Evolutionary conservation across 306 rosid species (phyloP), one percentile per base, ranked within the genome.

Genomic region (Fagus crenata): DNA sequence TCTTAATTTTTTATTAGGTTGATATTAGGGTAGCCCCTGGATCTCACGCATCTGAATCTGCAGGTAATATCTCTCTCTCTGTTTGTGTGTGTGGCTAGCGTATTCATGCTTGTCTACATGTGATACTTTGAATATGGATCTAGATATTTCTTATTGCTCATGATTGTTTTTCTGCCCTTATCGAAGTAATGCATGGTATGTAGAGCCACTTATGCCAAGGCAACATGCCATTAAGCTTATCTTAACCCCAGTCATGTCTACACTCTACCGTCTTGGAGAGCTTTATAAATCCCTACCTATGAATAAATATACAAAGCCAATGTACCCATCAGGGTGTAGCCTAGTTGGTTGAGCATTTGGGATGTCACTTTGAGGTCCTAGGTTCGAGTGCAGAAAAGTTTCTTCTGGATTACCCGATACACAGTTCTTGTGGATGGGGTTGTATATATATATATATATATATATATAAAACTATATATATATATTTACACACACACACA

Each of bases 21-120:
- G 98, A 96, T 78, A 96, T 96, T 81, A 87, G 88, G 83, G 89
- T 96, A 70, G 99, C 96, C 40, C 99, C 97, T 36, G 96, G 99
- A 84, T 92, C 99, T 65, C 98, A 96, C 85, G 87, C 98, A 22
- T 91, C 97, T 49, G 96, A 92, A 89, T 90, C 90, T 76, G 89
- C 93, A 65, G 96, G 99, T 96, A 80, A 56, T 63, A 69, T 73
- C 9, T 78, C 40, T 71, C 74, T 61, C 70, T 75, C 71, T 43
- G 60, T 6, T 53, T 76, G 15, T 49, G 39, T 22, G 28, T 22
- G 28, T 22, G 28, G 7, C 40, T 60, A 61, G 68, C 8, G 2
- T 85, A 42, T 53, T 39, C 54, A 51, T 53, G 22, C 53, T 40
- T 4, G 14, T 31, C 2, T 53, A 53, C 42, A 49, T 64, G 7